Base-by-base conservation (phyloP, 2,329 filamentous ascomycete species). In the Penicillium janthinellum region DNA sequence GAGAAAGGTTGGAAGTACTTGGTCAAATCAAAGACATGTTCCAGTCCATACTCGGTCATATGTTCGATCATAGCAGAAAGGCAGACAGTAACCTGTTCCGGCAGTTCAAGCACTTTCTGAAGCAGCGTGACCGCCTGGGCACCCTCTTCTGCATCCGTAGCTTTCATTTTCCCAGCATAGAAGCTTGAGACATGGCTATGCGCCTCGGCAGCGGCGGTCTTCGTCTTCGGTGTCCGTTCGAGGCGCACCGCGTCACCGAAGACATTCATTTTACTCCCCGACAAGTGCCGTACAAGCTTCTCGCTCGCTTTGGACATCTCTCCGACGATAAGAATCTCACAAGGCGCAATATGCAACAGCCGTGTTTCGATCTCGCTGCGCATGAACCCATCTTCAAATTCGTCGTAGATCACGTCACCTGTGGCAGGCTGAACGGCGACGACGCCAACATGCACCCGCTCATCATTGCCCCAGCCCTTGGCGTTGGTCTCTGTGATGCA, bases 1-100 rank as follows among this genome's bases (percentile, higher is more conserved):
- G 91, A 96, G 78, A 99, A 99, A 2, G 92, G 92, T 67, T 96
- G 90, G 71, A 99, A 99, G 78, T 98, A 96, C 69, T 96, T 96
- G 1, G 95, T 98, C 45, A 99, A 80, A 70, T 96, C 90, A 68
- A 99, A 96, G 55, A 99, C 91, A 79, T 98, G 92, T 75, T 98
- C 90, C 20, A 99, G 82, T 0, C 92, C 92, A 73, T 97, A 99
- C 65, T 96, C 93, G 17, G 87, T 88, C 68, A 99, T 81, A 71
- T 99, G 93, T 1, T 85, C 91, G 68, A 99, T 98, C 93, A 99
- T 97, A 11, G 93, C 90, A 4, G 95, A 97, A 14, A 99, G 83
- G 75, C 95, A 99, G 42, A 96, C 88, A 0, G 90, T 96, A 39
- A 96, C 91, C 45, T 90, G 83, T 68, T 96, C 91, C 0, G 94